Conservation (phyloP, 1,284 basidiomycete species). For the Cystobasidium slooffiae region DNA sequence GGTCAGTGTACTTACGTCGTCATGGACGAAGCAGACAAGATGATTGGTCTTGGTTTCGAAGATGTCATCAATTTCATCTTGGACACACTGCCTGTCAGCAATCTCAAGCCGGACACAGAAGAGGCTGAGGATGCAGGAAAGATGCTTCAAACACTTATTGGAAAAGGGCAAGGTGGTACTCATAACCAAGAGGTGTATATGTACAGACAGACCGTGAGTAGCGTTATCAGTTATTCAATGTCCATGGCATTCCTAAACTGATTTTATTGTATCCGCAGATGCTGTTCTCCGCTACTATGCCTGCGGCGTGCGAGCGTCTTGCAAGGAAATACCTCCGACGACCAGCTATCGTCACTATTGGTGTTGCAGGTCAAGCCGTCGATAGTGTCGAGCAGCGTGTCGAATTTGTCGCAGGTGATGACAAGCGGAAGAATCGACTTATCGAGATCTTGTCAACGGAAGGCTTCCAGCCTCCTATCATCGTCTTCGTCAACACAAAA, state of each 20-base stretch:
- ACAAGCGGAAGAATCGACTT: conserved; percentile 78
- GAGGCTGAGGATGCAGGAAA: conserved; percentile 56
- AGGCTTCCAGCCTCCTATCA: conserved; percentile 84
- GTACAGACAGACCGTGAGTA: conserved; percentile 54
- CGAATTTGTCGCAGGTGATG: conserved; percentile 89
- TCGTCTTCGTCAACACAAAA: conserved; percentile 99
- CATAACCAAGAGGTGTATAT: conserved; percentile 51
- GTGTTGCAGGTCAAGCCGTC: conserved; percentile 94
- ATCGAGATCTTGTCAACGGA: conserved; percentile 88
- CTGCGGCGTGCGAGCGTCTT: conserved; percentile 88
- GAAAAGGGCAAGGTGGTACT: conserved; percentile 50
- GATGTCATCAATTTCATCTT: conserved; percentile 91
- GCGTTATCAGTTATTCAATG: not conserved
- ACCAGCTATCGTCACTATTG: conserved; percentile 95
- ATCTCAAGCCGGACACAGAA: conserved; percentile 74
- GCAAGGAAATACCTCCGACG: conserved; percentile 90
- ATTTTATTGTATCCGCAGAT: conserved; percentile 44
- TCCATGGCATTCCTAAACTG: not conserved
- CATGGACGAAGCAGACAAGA: conserved; percentile 99
- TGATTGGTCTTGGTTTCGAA: conserved; percentile 98
- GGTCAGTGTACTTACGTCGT: conserved; percentile 97
- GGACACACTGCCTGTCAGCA: conserved; percentile 83
- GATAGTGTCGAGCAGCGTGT: conserved; percentile 97
- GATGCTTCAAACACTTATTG: conserved; percentile 50
- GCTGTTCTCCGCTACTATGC: conserved; percentile 98